A percentile compares a stretch with the other conserved stretches of the same genome.
Evolutionary conservation across 208 protist genomes (phyloP).

Genomic region (Crithidia bombi): DNA sequence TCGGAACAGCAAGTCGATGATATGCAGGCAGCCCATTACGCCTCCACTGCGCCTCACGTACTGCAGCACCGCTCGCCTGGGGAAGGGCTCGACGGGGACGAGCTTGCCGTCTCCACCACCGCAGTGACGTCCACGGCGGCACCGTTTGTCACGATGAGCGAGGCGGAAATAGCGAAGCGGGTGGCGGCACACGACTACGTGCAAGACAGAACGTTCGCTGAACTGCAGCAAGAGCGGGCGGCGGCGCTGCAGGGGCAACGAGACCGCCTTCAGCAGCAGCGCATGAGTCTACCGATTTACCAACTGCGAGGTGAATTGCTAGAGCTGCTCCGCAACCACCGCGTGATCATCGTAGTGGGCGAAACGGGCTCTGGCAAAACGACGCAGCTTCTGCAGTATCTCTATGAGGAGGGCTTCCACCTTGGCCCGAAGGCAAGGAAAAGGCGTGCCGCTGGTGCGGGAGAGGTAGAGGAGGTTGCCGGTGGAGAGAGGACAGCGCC

Average conservation of each 20-base stretch:
- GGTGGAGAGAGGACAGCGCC: no score
- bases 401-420: slow-evolving; percentile 87
- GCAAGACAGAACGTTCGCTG: slow-evolving; percentile 59
- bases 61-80: not conserved
- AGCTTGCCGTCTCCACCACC: not conserved
- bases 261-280: slow-evolving; percentile 59
- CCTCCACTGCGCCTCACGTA: not conserved
- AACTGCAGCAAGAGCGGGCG: slow-evolving; percentile 63
- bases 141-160: slow-evolving; percentile 71
- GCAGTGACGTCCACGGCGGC: no score
- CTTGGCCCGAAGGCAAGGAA: slow-evolving; percentile 11
- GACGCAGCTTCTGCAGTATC: slow-evolving; percentile 92
- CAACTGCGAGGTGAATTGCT: slow-evolving; percentile 90
- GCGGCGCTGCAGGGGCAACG: slow-evolving; percentile 39
- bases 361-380: slow-evolving; percentile 95
- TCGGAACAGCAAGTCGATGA: slow-evolving; percentile 1
- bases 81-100: not conserved
- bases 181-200: slow-evolving; percentile 75
- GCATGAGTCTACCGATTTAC: slow-evolving; percentile 95
- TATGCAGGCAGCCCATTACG: not conserved
- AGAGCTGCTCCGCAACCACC: slow-evolving; percentile 62
- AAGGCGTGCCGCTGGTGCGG: not conserved
- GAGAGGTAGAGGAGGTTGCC: not conserved
- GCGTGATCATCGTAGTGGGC: slow-evolving; percentile 92
- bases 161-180: slow-evolving; percentile 56